Evolutionary conservation across 129 eudicot genomes (phyloP).

Genomic region (Kitagawia praeruptora): DNA sequence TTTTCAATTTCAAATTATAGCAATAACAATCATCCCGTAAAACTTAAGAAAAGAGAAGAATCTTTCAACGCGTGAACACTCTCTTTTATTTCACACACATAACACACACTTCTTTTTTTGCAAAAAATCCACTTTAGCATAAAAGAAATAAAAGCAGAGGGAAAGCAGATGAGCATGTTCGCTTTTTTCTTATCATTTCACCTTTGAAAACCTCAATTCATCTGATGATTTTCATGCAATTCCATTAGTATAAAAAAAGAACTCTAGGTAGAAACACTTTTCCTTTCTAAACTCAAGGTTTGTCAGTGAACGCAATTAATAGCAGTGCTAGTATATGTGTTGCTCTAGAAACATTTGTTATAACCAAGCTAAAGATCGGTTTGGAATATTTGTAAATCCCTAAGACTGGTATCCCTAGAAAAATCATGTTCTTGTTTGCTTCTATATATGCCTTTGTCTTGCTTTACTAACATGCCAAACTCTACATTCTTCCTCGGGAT

Average conservation of each 20-base stretch:
- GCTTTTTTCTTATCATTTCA: constrained; percentile 19
- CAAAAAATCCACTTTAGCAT: constrained; percentile 21
- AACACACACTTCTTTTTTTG: background rate
- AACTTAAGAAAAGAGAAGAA: background rate
- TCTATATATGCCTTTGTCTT: constrained; percentile 26
- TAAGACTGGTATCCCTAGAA: constrained; percentile 24
- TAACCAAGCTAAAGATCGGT: constrained; percentile 17
- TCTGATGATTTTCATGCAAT: constrained; percentile 47
- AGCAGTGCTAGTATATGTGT: background rate
- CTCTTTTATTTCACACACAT: constrained; percentile 15
- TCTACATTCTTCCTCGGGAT: constrained; percentile 41
- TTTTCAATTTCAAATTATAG: no score
- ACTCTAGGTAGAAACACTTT: constrained; percentile 12
- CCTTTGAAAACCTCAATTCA: constrained; percentile 16
- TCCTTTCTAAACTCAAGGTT: constrained; percentile 20
- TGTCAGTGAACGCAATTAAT: constrained; percentile 18
- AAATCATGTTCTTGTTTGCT: constrained; percentile 15
- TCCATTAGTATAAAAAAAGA: constrained; percentile 3
- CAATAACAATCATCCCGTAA: no score
- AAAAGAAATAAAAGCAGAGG: background rate
- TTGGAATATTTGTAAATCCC: constrained; percentile 45
- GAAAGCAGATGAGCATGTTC: constrained; percentile 32
- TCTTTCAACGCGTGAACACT: constrained; percentile 4
- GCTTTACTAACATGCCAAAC: constrained; percentile 48
- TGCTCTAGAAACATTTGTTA: constrained; percentile 7